Evolutionary conservation across 805 yeast species (phyloP).

Genomic region (Suhomyces kilbournensis): DNA sequence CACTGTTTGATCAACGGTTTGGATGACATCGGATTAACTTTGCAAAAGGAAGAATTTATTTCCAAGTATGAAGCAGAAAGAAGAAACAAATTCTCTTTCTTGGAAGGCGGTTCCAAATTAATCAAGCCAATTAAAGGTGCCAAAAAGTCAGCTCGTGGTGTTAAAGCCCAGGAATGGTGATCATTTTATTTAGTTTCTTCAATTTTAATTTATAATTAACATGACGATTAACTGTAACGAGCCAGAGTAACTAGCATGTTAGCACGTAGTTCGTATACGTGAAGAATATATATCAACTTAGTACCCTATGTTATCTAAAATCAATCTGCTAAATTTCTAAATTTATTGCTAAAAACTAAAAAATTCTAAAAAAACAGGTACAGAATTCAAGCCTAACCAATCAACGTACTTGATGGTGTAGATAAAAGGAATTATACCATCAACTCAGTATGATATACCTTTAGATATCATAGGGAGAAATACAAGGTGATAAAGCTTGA

Average conservation of each 20-base stretch:
- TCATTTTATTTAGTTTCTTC: not conserved
- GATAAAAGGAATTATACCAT: not conserved
- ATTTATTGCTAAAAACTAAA: not conserved
- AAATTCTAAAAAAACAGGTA: not conserved
- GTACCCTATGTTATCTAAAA: too few relatives aligned
- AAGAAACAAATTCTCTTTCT: conserved; percentile 79
- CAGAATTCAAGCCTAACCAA: not conserved
- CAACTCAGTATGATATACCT: not conserved
- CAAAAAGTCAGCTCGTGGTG: conserved; percentile 65
- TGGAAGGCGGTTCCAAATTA: conserved; percentile 81
- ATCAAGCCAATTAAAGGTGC: conserved; percentile 65
- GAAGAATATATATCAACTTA: too few relatives aligned
- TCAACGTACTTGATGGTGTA: not conserved
- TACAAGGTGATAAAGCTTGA: not conserved
- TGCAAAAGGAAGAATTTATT: conserved; percentile 83
- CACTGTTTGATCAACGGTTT: conserved; percentile 93
- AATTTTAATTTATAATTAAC: not conserved
- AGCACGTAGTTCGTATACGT: too few relatives aligned
- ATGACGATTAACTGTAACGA: not conserved
- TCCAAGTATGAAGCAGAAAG: conserved; percentile 71
- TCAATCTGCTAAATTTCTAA: not conserved
- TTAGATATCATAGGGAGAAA: not conserved
- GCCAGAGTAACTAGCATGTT: too few relatives aligned
- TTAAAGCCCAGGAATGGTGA: conserved; percentile 74
- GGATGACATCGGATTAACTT: conserved; percentile 94